Conservation (phyloP, 2,329 filamentous ascomycete species). For the Fusarium lyarnte region DNA sequence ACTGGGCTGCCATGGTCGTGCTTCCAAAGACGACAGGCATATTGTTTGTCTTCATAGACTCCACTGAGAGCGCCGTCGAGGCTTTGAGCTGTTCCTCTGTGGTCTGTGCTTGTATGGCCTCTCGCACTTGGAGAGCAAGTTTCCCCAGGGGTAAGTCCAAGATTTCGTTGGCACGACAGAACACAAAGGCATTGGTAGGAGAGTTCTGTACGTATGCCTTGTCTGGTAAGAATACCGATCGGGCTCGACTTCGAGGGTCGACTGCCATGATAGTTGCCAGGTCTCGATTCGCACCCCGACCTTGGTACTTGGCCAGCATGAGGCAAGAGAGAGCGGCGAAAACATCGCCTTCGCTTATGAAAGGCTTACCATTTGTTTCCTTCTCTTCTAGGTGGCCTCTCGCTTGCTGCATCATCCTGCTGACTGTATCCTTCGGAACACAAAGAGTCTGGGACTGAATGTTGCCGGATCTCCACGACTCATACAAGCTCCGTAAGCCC, state of each 20-base stretch:
- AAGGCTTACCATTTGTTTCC: accelerated
- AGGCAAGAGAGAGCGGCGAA: constrained; percentile 6
- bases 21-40: constrained; percentile 18
- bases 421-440: not conserved
- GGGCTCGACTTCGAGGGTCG: constrained; percentile 13
- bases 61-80: not conserved
- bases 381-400: not conserved
- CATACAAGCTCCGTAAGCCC: constrained; percentile 2
- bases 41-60: constrained; percentile 16
- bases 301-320: constrained; percentile 6
- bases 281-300: not conserved
- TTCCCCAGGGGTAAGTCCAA: constrained; percentile 10
- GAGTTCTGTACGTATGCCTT: constrained; percentile 20
- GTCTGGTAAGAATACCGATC: constrained; percentile 1
- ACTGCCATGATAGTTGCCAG: constrained; percentile 16
- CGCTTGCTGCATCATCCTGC: not conserved
- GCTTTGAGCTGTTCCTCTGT: constrained; percentile 34
- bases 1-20: constrained; percentile 17
- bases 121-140: constrained; percentile 20
- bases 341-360: constrained; percentile 12
- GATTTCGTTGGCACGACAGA: not conserved
- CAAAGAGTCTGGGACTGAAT: constrained; percentile 12
- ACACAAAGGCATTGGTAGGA: constrained; percentile 8
- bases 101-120: constrained; percentile 17
- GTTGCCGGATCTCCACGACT: constrained; percentile 8